Percentiles rank a stretch among this genome's conserved stretches.
These are phyloP conservation scores for Saccharomyces hybrid DNA, from an alignment of 1,139 yeast genomes.

Conservation along the genomic window DNA sequence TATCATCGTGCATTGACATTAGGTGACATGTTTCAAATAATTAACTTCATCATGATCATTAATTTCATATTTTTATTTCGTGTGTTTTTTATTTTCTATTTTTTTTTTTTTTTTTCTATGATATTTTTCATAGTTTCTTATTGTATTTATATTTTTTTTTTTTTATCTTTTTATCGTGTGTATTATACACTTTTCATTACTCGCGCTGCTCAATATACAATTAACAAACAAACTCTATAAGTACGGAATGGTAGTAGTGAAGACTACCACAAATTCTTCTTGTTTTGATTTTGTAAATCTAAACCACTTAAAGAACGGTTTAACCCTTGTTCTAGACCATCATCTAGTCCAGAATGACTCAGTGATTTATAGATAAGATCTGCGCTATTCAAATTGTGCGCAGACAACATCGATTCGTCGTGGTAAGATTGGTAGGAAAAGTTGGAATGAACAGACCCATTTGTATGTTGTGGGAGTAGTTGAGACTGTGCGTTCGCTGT, in stretches of 20 bases:
- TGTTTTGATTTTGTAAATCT: constrained; percentile 15
- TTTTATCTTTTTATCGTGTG: constrained; percentile 1
- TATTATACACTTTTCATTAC: constrained; percentile 6
- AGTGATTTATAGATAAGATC: constrained; percentile 16
- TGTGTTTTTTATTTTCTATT: neutral
- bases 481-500: constrained; percentile 9
- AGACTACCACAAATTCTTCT: constrained; percentile 11
- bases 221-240: constrained; percentile 9
- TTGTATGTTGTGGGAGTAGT: constrained; percentile 29
- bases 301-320: constrained; percentile 30
- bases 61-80: neutral
- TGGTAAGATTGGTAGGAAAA: constrained; percentile 29
- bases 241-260: constrained; percentile 1
- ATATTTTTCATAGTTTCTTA: neutral
- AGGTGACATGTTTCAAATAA: neutral
- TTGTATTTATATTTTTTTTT: neutral
- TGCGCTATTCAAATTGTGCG: constrained; percentile 10
- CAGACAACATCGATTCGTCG: constrained; percentile 15
- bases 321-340: constrained; percentile 27
- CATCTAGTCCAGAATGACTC: constrained; percentile 15
- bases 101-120: neutral
- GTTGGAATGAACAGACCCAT: constrained; percentile 31
- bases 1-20: neutral
- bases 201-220: constrained; percentile 5
- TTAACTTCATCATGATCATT: neutral